Evolutionary conservation across 1,139 yeast species (phyloP), one percentile per base, ranked within the genome.

Genomic region (Scheffersomyces titani): DNA sequence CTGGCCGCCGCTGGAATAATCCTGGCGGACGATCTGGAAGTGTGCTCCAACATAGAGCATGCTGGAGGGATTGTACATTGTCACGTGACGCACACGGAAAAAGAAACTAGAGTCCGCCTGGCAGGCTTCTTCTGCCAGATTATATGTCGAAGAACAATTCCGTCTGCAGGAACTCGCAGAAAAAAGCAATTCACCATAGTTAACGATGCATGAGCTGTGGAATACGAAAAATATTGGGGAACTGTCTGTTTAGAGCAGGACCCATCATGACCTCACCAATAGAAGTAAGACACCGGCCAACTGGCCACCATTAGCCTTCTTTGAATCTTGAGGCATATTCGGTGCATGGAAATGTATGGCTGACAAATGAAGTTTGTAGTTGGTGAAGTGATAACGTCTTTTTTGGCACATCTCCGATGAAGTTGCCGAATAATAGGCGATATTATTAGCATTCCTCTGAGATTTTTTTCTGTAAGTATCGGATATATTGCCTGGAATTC

Each of bases 101-200:
- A 47, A 19, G 49, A 47, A 47, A 47, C 21, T 2, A 47, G 22
- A 47, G 46, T 56, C 56, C 30, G 24, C 51, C 18, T 49, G 50
- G 48, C 54, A 30, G 40, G 40, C 40, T 30, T 30, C 40, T 30
- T 30, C 40, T 30, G 40, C 40, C 40, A 30, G 40, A 30, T 30
- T 30, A 16, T 30, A 30, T 30, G 40, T 30, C 54, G 16, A 45
- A 49, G 45, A 51, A 48, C 20, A 47, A 51, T 19, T 13, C 5
- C 21, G 40, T 19, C 49, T 44, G 19, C 13, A 48, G 22, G 46
- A 44, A 18, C 20, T 22, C 24, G 16, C 44, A 13, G 19, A 24
- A 19, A 19, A 20, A 24, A 24, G 44, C 24, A 21, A 22, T 22
- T 18, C 24, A 19, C 13, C 44, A 19, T 18, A 19, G 44, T 24